Base-by-base conservation (phyloP, 768 basidiomycete genomes). In the Chalciporus pseudorubinellus region DNA sequence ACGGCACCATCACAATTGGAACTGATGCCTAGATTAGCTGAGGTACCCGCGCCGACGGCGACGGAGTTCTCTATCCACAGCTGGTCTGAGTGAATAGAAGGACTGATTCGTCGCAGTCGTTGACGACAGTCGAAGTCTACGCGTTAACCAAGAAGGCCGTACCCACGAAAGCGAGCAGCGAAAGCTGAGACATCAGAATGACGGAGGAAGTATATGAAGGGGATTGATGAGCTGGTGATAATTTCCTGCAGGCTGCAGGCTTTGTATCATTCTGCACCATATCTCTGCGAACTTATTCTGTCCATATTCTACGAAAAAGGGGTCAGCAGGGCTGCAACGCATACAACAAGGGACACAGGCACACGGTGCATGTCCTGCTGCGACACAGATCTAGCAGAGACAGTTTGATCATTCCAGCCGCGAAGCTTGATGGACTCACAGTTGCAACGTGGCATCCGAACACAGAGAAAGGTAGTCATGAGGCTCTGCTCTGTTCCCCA, bases 61-160 rank as follows among this genome's bases (percentile, higher is more conserved):
- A 67, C 48, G 10, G 60, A 50, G 48, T 60, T 64, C n/a, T 51
- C 44, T 31, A 33, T 9, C 65, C 65, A 24, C 31, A 59, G 51
- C 63, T 67, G 4, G 51, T 56, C 45, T 58, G 53, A 0, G 64
- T 65, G 50, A 44, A 56, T 28, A 64, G 38, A 36, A 66, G 54
- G 44, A 64, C 64, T 20, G 51, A 36, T 50, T 65, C 50, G n/a
- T 24, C 13, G 18, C 64, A 66, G 3, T 48, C 20, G 44, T 65
- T 66, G 39, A 46, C 49, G 29, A 66, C 57, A 12, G 42, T 61
- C 41, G 66, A 34, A n/a, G 64, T 61, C 33, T 63, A 56, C 12
- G 62, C 65, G 11, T 49, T 39, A n/a, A 51, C 46, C 44, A 48
- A 36, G 18, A 47, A 21, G 34, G 39, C 46, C 10, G 55, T 36